Base-by-base conservation (phyloP, 2,329 filamentous ascomycete genomes). In the Plectosphaerella plurivora region DNA sequence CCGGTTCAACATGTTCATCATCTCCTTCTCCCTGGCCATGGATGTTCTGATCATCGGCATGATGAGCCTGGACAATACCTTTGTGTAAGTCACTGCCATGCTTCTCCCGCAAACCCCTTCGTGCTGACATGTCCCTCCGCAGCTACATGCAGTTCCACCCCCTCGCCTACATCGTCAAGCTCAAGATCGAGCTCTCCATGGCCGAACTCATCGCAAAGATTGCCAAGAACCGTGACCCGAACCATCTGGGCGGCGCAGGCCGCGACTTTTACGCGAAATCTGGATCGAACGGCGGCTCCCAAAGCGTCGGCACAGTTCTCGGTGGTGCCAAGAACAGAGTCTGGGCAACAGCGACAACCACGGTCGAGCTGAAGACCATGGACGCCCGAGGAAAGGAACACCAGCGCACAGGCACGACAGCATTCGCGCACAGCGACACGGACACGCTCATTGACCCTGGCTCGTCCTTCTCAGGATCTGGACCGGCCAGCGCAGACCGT, bases 1-100 rank as follows among this genome's bases (percentile, higher is more conserved):
- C 9, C 63, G 63, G 4, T 79, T 78, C 64, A 80, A 79, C 50
- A 69, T 73, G 25, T 68, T 68, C 33, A 70, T 79, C n/a, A 75
- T 79, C 58, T 33, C 70, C 5, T 39, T 81, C 1, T 79, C 77
- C 0, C 63, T 80, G 8, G 59, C 68, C 4, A 76, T 79, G 73
- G 77, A 37, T 14, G 28, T 52, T 14, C 35, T 53, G 11, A 53
- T 53, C 28, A 42, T 53, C 22, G 48, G 48, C 22, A 53, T 53
- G 52, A 53, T 53, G 52, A 45, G 35, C 25, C 35, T 53, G 8
- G 11, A 36, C 3, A 53, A 53, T 44, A 53, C 35, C 8, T 44
- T 53, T 42, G 49, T 53, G 52, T 53, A 42, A 51, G 52, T 42
- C 16, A 10, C 41, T 20, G 15, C n/a, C 16, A 12, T 12, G 11